These are phyloP conservation scores for Cordia subcordata DNA, from an alignment of 257 asterid genomes.

Conservation along the genomic window DNA sequence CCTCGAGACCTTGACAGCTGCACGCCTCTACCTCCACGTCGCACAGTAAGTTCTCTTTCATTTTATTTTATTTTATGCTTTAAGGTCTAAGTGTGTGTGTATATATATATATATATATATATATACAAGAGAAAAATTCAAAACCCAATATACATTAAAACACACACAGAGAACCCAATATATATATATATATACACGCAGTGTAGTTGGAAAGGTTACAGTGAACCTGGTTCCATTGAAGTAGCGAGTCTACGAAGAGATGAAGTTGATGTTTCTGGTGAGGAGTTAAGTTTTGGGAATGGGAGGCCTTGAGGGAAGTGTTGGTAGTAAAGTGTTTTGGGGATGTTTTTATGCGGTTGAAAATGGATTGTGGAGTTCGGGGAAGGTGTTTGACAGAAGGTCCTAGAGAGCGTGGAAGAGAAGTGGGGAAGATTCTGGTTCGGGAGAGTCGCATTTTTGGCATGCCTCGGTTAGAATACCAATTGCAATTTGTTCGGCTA, in stretches of 20 bases:
- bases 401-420: conserved; percentile 33
- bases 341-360: conserved; percentile 17
- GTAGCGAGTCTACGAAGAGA: conserved; percentile 63
- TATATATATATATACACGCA: neutral
- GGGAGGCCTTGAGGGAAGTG: conserved; percentile 22
- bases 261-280: conserved; percentile 58
- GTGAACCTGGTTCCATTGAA: conserved; percentile 89
- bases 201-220: neutral
- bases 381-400: conserved; percentile 65
- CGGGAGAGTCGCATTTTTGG: conserved; percentile 36
- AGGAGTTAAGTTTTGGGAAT: conserved; percentile 37
- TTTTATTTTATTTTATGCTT: too few relatives aligned
- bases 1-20: too few relatives aligned
- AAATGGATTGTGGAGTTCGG: conserved; percentile 17
- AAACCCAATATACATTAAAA: neutral
- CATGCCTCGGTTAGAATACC: too few relatives aligned
- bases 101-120: too few relatives aligned
- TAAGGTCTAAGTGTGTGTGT: too few relatives aligned
- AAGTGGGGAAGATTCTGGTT: conserved; percentile 12
- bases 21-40: too few relatives aligned
- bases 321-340: conserved; percentile 9
- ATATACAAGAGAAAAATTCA: neutral
- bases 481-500: too few relatives aligned
- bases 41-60: too few relatives aligned
- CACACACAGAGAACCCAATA: neutral